Evolutionary conservation across 2,329 filamentous ascomycete genomes (phyloP).

Genomic region (Ceratocystis huliohia): DNA sequence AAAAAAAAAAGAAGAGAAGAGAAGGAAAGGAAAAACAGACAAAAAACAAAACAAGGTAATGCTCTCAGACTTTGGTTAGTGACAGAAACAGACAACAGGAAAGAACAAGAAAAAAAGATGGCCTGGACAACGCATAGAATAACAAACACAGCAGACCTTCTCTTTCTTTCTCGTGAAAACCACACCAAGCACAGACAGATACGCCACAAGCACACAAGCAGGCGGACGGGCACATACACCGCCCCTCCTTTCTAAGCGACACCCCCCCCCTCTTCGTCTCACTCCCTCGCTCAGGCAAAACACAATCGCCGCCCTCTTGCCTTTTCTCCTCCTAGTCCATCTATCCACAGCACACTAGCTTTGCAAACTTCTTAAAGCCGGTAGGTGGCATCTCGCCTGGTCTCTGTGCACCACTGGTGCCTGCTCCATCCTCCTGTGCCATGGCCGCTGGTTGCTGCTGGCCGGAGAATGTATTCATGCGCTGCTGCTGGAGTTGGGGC

Average conservation of each 20-base stretch:
- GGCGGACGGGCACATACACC: too few relatives aligned
- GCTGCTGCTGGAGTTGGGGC: conserved; percentile 46
- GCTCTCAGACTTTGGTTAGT: conserved; percentile 2
- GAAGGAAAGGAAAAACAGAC: not conserved
- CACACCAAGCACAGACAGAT: conserved; percentile 5
- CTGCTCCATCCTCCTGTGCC: conserved; percentile 44
- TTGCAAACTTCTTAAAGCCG: conserved; percentile 85
- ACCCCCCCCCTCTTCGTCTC: not conserved
- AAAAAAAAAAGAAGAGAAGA: not conserved
- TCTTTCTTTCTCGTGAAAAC: not conserved
- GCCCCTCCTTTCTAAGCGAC: not conserved
- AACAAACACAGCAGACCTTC: not conserved
- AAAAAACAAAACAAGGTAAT: conserved; percentile 1
- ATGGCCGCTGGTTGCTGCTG: conserved; percentile 42
- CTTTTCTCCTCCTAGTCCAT: not conserved
- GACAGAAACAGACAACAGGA: conserved; percentile 21
- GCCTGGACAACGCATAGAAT: conserved; percentile 16
- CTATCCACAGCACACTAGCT: conserved; percentile 79
- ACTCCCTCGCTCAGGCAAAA: not conserved
- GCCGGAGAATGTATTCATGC: conserved; percentile 39
- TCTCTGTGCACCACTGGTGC: conserved; percentile 5
- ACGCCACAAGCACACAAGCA: not conserved
- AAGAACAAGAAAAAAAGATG: conserved; percentile 24
- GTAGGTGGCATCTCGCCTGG: conserved; percentile 37
- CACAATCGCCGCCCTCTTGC: not conserved